Evolutionary conservation across 371 early-diverging fungal species (phyloP).

Genomic region (Mortierella sp.): DNA sequence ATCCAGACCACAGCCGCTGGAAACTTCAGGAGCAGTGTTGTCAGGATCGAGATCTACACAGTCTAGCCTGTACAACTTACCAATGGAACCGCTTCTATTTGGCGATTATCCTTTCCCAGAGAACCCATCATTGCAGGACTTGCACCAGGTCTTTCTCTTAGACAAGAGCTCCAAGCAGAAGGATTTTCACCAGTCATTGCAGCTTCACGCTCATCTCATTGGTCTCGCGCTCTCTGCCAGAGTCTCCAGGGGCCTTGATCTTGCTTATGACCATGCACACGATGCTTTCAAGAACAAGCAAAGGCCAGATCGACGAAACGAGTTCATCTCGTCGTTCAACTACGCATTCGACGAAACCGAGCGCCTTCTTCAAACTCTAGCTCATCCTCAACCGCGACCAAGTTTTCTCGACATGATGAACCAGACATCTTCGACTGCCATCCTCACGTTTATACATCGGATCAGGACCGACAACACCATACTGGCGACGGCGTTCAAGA

Average conservation of each 20-base stretch:
- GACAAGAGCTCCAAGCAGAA: constrained; percentile 55
- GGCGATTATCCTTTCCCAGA: constrained; percentile 51
- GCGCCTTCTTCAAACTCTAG: constrained; percentile 36
- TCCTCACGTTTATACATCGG: constrained; percentile 40
- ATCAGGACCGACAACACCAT: constrained; percentile 45
- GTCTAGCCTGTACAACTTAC: neutral
- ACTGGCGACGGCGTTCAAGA: constrained; percentile 46
- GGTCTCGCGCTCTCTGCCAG: constrained; percentile 43
- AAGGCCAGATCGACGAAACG: constrained; percentile 44
- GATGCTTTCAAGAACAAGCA: constrained; percentile 54
- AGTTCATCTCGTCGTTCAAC: constrained; percentile 45
- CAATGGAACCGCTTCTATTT: constrained; percentile 30
- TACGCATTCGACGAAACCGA: constrained; percentile 48
- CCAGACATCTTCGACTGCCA: constrained; percentile 30
- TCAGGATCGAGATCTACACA: neutral
- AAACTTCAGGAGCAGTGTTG: constrained; percentile 2
- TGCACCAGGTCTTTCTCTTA: constrained; percentile 34
- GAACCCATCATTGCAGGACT: constrained; percentile 37
- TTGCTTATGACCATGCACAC: constrained; percentile 52
- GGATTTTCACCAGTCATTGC: constrained; percentile 48
- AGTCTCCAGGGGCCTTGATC: constrained; percentile 41
- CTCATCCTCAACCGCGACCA: constrained; percentile 48
- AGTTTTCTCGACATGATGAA: constrained; percentile 55
- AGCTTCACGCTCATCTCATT: constrained; percentile 48
- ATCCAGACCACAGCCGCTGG: constrained; percentile 1